Percentiles rank a stretch among this genome's conserved stretches.
These are phyloP conservation scores for Bacterosira constricta DNA, from an alignment of 108 stramenopile species.

Conservation along the genomic window DNA sequence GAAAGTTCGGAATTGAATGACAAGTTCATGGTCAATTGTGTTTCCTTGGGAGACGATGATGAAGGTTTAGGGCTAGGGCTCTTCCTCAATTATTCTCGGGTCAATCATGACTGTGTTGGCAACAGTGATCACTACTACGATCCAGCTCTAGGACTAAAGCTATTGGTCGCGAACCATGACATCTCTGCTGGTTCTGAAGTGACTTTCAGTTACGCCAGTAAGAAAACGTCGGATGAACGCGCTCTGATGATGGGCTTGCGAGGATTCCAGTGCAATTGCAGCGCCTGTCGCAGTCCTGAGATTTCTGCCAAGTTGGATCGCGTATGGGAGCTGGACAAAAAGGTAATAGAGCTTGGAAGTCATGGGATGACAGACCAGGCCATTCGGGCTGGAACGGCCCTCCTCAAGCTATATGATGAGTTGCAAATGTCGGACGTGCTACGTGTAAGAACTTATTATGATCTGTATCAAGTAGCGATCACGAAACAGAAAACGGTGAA, in stretches of 20 bases:
- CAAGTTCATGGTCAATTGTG: background rate
- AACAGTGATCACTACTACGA: conserved; percentile 12
- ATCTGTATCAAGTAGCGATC: conserved; percentile 3
- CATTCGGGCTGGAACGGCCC: background rate
- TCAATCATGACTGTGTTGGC: conserved; percentile 40
- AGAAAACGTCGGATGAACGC: background rate
- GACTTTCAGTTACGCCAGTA: conserved; percentile 9
- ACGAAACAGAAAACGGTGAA: conserved; percentile 2
- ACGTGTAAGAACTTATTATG: conserved; percentile 4
- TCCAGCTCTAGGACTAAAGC: conserved; percentile 5
- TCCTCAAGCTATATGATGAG: conserved; percentile 8
- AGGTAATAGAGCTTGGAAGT: conserved; percentile 1
- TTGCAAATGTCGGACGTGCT: background rate
- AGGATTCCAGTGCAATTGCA: conserved; percentile 4
- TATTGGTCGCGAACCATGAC: conserved; percentile 7
- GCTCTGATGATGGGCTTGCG: background rate
- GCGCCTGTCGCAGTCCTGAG: conserved; percentile 2
- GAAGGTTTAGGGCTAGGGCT: conserved; percentile 7
- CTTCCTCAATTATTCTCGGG: conserved; percentile 16
- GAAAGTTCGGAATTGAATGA: background rate
- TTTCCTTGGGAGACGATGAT: background rate
- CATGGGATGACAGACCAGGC: conserved; percentile 1
- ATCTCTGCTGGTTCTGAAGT: conserved; percentile 16
- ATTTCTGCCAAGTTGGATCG: conserved; percentile 12
- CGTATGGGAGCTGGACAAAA: background rate